A percentile compares a stretch with the other conserved stretches of the same genome.
Evolutionary conservation across 2,329 filamentous ascomycete genomes (phyloP).

Genomic region (Chaetoscypha palmicola): DNA sequence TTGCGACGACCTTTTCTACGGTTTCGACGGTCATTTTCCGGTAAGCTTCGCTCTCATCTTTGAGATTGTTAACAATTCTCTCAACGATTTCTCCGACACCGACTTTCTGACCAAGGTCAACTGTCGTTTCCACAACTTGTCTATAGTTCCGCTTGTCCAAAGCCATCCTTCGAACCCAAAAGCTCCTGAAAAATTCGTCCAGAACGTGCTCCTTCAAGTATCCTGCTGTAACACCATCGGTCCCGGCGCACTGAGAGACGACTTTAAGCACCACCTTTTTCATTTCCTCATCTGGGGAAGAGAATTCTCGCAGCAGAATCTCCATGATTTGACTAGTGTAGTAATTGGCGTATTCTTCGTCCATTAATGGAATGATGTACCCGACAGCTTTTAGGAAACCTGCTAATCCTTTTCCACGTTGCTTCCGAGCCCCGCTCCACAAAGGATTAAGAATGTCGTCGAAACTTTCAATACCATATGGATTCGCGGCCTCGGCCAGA

Average conservation of each 20-base stretch:
- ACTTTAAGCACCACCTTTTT: slow-evolving; percentile 99
- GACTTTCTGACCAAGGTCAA: slow-evolving; percentile 96
- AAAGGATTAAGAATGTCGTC: slow-evolving; percentile 95
- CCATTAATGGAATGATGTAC: slow-evolving; percentile 98
- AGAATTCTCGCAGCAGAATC: slow-evolving; percentile 90
- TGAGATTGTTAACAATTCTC: slow-evolving; percentile 87
- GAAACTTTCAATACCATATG: slow-evolving; percentile 98
- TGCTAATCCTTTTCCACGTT: slow-evolving; percentile 90
- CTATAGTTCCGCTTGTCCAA: slow-evolving; percentile 96
- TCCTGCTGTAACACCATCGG: slow-evolving; percentile 86
- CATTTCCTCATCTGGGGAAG: slow-evolving; percentile 98
- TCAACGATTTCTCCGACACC: slow-evolving; percentile 93
- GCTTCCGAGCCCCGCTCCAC: slow-evolving; percentile 81
- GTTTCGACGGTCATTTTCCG: slow-evolving; percentile 99
- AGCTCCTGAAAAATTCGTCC: slow-evolving; percentile 96
- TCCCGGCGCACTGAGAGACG: slow-evolving; percentile 89
- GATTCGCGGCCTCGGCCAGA: slow-evolving; percentile 90
- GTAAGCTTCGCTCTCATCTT: slow-evolving; percentile 96
- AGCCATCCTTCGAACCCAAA: slow-evolving; percentile 96
- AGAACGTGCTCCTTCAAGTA: slow-evolving; percentile 95
- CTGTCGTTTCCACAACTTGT: slow-evolving; percentile 95
- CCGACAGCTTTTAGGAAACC: slow-evolving; percentile 96
- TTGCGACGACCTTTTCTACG: slow-evolving; percentile 90
- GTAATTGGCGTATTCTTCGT: slow-evolving; percentile 98
- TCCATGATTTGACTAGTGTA: slow-evolving; percentile 99